A percentile compares a stretch with the other conserved stretches of the same genome.
Conservation (phyloP, 257 asterid genomes). For the Nicotiana tabacum region DNA sequence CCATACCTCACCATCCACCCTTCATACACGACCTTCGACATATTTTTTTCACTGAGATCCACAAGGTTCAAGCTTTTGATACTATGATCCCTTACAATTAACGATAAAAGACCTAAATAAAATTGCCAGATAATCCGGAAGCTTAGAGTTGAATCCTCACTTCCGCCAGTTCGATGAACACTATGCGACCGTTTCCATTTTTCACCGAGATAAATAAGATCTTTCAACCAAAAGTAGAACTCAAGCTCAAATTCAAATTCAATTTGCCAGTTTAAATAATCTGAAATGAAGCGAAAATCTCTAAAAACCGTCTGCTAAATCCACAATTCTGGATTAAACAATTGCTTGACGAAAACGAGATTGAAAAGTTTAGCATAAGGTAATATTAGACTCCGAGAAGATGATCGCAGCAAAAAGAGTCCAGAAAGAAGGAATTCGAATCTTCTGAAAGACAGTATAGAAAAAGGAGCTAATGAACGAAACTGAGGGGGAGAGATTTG, state of each 20-base stretch:
- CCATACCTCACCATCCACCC: conserved; percentile 99
- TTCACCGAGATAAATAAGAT: neutral
- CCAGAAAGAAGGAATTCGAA: neutral
- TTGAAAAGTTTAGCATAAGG: neutral
- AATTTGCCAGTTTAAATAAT: no score
- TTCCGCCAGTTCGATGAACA: conserved; percentile 4
- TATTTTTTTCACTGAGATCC: conserved; percentile 1
- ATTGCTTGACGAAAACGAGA: neutral
- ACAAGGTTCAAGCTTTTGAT: neutral
- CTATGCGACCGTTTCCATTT: conserved; percentile 1
- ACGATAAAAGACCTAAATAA: neutral
- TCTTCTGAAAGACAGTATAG: neutral
- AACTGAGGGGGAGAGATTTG: neutral
- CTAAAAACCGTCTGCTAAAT: neutral
- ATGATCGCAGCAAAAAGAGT: neutral
- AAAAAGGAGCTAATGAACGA: neutral
- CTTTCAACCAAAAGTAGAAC: no score
- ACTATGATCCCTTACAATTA: neutral
- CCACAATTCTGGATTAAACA: neutral
- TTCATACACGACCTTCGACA: conserved; percentile 81
- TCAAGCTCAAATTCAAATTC: no score
- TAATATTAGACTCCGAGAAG: neutral
- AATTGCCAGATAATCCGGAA: neutral
- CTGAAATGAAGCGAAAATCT: neutral
- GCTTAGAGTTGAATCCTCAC: conserved; percentile 5